These are phyloP conservation scores for Grammothele lineata DNA, from an alignment of 768 basidiomycete genomes.

Conservation along the genomic window DNA sequence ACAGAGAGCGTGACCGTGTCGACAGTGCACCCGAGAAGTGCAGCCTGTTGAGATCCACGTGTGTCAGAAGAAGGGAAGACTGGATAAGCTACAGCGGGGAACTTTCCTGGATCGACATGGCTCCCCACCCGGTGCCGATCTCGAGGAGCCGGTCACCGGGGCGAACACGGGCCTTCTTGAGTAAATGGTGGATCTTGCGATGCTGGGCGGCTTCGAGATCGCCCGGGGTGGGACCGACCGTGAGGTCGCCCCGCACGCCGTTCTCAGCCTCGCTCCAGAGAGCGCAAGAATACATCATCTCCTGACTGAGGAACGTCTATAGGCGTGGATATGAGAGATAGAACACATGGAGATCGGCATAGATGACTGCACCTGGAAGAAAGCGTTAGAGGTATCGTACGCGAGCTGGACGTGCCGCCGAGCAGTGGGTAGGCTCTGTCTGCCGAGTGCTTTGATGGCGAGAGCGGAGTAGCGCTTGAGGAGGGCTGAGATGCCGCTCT, in stretches of 20 bases:
- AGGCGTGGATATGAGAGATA: too few relatives aligned
- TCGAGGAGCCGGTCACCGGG: slow-evolving; percentile 43
- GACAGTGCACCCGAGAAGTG: slow-evolving; percentile 40
- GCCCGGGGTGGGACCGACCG: slow-evolving; percentile 41
- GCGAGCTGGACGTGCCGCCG: background rate
- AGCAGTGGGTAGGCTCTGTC: background rate
- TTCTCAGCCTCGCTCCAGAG: slow-evolving; percentile 35
- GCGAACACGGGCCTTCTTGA: slow-evolving; percentile 37
- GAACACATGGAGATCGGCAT: too few relatives aligned
- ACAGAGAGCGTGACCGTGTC: slow-evolving; percentile 46
- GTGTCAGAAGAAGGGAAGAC: too few relatives aligned
- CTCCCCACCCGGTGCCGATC: slow-evolving; percentile 49
- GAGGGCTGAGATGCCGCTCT: background rate
- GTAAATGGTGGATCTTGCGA: slow-evolving; percentile 39
- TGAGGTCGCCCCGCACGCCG: slow-evolving; percentile 28
- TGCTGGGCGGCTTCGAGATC: slow-evolving; percentile 35
- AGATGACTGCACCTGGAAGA: slow-evolving; percentile 9
- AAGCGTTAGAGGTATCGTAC: slow-evolving; percentile 9
- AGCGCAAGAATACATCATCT: slow-evolving; percentile 43
- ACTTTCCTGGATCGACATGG: slow-evolving; percentile 38
- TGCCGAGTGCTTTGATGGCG: background rate
- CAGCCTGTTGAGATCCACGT: slow-evolving; percentile 34
- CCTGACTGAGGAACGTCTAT: slow-evolving; percentile 28
- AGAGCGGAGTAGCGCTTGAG: slow-evolving; percentile 1
- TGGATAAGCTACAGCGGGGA: too few relatives aligned